Evolutionary conservation across 2,329 filamentous ascomycete species (phyloP).

Genomic region (Fusarium globosum): DNA sequence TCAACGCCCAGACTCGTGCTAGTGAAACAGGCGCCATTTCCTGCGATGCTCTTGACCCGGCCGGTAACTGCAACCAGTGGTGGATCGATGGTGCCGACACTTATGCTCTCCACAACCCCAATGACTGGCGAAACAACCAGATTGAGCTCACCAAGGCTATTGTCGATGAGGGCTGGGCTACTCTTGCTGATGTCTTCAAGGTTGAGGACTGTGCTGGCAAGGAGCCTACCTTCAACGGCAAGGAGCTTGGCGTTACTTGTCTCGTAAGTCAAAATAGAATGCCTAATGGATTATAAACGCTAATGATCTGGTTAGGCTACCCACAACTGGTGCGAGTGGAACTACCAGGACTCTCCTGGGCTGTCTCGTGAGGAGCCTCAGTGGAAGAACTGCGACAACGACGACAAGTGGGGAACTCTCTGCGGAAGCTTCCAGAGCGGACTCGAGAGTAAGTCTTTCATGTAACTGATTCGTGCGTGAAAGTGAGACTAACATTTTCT

Average conservation of each 20-base stretch:
- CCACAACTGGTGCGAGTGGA: conserved; percentile 23
- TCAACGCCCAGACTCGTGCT: not conserved
- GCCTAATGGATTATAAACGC: too few species aligned
- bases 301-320: not conserved
- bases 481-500: fast-evolving
- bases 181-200: conserved; percentile 10
- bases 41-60: not conserved
- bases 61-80: conserved; percentile 21
- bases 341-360: not conserved
- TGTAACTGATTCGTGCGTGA: too few species aligned
- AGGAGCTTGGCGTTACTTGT: conserved; percentile 6
- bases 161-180: conserved; percentile 7
- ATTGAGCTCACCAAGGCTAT: conserved; percentile 12
- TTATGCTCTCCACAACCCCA: conserved; percentile 16
- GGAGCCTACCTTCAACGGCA: not conserved
- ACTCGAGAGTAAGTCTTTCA: not conserved
- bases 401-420: not conserved
- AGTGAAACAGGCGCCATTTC: not conserved
- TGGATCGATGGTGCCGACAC: conserved; percentile 8
- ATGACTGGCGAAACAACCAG: conserved; percentile 16
- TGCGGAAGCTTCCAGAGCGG: conserved; percentile 7
- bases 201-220: conserved; percentile 24
- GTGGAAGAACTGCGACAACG: conserved; percentile 26
- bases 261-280: not conserved
- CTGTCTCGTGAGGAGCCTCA: not conserved